Conservation (phyloP, 2,329 filamentous ascomycete species). For the Beauveria sp. region DNA sequence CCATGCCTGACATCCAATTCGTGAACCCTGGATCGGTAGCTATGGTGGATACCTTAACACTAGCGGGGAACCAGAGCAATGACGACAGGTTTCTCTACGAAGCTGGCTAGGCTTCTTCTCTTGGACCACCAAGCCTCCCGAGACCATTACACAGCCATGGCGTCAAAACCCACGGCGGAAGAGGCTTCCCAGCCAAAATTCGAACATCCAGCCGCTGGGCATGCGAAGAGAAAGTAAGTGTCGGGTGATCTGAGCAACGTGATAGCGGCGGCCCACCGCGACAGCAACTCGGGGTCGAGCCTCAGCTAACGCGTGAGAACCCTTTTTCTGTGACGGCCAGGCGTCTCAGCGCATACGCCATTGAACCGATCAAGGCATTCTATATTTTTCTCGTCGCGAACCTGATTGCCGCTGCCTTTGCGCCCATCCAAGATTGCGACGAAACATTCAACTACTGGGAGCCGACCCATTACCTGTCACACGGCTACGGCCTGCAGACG, state of each 20-base stretch:
- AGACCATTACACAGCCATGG: conserved; percentile 24
- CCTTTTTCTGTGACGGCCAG: conserved; percentile 20
- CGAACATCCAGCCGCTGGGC: conserved; percentile 40
- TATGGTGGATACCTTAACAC: conserved; percentile 1
- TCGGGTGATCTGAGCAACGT: neutral
- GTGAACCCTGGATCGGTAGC: neutral
- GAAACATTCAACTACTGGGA: conserved; percentile 99
- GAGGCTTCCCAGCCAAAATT: conserved; percentile 24
- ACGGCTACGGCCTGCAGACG: conserved; percentile 89
- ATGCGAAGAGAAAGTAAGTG: conserved; percentile 44
- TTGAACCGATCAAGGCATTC: conserved; percentile 70
- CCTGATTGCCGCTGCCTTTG: conserved; percentile 66
- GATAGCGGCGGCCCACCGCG: neutral
- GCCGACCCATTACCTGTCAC: conserved; percentile 84
- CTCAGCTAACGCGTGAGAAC: conserved; percentile 1
- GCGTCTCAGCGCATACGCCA: conserved; percentile 48
- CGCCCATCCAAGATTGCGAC: conserved; percentile 95
- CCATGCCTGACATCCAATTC: neutral
- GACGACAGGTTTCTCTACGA: neutral
- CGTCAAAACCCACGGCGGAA: conserved; percentile 26
- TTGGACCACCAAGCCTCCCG: conserved; percentile 14
- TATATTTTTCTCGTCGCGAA: conserved; percentile 72
- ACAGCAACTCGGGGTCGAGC: neutral
- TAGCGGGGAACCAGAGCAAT: neutral
- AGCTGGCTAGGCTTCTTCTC: conserved; percentile 12